A percentile compares a stretch with the other conserved stretches of the same genome.
phyloP scores from a whole-genome alignment of 106 monocot species.

The Allium cepa region DNA sequence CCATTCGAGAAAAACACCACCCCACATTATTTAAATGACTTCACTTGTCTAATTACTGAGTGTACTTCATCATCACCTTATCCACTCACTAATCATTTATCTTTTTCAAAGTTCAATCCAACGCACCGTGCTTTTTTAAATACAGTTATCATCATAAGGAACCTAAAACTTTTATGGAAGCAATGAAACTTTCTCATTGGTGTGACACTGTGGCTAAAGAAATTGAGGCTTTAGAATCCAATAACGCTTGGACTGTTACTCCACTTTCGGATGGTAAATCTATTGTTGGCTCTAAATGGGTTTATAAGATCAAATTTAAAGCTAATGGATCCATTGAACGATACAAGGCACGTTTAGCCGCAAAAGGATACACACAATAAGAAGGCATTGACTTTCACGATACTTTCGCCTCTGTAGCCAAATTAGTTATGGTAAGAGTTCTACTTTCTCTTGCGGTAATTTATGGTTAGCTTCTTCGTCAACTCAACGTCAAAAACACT shows the following conservation, averaged over 20 bases:
- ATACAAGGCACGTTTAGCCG: neutral
- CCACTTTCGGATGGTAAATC: neutral
- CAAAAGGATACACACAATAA: neutral
- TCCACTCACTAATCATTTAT: neutral
- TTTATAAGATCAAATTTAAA: neutral
- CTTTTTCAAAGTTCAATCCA: neutral
- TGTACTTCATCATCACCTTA: neutral
- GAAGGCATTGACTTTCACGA: neutral
- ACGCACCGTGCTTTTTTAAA: neutral
- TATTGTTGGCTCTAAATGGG: neutral
- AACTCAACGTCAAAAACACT: neutral
- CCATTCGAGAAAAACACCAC: neutral
- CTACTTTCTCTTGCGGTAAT: neutral
- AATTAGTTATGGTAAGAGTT: neutral
- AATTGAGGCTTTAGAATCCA: neutral
- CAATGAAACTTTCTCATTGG: neutral
- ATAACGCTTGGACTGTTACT: neutral
- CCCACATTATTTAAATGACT: neutral
- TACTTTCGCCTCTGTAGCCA: neutral
- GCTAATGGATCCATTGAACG: neutral
- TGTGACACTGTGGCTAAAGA: neutral
- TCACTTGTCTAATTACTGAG: neutral
- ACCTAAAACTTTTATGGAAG: neutral
- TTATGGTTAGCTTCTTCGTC: neutral
- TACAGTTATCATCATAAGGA: neutral